Evolutionary conservation across 2,329 filamentous ascomycete species (phyloP).

Genomic region (Aspergillus versicolor): DNA sequence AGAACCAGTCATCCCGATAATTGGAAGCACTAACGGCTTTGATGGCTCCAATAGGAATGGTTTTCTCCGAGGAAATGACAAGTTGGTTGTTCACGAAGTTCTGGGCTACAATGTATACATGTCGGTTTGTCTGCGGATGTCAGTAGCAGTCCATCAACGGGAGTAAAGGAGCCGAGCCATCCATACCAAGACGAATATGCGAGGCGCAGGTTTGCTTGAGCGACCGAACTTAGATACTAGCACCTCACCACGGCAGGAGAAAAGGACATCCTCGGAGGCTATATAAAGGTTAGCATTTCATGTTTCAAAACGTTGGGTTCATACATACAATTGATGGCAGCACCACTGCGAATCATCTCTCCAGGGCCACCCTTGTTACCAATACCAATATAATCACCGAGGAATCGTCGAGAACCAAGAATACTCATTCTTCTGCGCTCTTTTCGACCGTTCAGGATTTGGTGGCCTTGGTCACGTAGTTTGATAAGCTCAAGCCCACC

Average conservation of each 20-base stretch:
- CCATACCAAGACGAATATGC: conserved; percentile 70
- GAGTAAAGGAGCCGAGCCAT: conserved; percentile 2
- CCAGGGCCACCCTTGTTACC: conserved; percentile 78
- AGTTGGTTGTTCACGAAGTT: conserved; percentile 77
- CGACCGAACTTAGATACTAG: conserved; percentile 93
- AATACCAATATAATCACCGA: conserved; percentile 92
- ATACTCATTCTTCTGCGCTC: conserved; percentile 89
- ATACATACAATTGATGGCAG: conserved; percentile 64
- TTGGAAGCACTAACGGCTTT: conserved; percentile 82
- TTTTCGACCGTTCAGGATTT: conserved; percentile 77
- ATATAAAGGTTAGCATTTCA: neutral
- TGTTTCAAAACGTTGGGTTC: neutral
- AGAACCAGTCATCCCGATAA: conserved; percentile 94
- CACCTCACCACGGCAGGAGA: conserved; percentile 88
- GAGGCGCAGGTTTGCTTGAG: conserved; percentile 87
- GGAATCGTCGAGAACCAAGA: conserved; percentile 84
- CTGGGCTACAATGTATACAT: conserved; percentile 87
- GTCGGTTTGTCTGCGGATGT: conserved; percentile 64
- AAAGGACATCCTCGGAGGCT: conserved; percentile 69
- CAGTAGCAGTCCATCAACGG: conserved; percentile 12
- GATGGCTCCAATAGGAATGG: conserved; percentile 80
- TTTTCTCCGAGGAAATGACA: conserved; percentile 76
- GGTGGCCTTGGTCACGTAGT: conserved; percentile 83
- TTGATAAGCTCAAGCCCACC: conserved; percentile 86
- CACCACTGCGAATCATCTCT: conserved; percentile 72